These are phyloP conservation scores for Brettanomyces bruxellensis DNA, from an alignment of 805 yeast genomes.

Conservation along the genomic window DNA sequence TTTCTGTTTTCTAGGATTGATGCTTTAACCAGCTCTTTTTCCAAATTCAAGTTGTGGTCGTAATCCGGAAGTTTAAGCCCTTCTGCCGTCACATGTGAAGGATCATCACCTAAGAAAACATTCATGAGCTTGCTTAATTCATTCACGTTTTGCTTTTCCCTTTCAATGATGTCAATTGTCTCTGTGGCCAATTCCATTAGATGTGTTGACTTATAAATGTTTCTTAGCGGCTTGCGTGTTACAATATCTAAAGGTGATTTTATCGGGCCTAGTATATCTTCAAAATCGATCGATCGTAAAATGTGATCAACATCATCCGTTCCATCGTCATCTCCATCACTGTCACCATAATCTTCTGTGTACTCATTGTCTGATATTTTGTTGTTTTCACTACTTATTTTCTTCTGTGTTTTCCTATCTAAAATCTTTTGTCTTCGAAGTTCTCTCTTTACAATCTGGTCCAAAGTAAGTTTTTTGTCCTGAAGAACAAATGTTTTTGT, in stretches of 20 bases:
- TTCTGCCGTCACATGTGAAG: constrained; percentile 53
- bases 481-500: constrained; percentile 17
- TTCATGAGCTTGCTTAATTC: constrained; percentile 64
- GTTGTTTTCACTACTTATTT: constrained; percentile 15
- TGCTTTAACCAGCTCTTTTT: constrained; percentile 12
- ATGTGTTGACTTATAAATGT: constrained; percentile 52
- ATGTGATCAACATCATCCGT: constrained; percentile 30
- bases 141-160: constrained; percentile 72
- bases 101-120: constrained; percentile 81
- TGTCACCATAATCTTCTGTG: constrained; percentile 8
- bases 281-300: constrained; percentile 41
- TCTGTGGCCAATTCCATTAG: constrained; percentile 58
- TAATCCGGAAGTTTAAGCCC: constrained; percentile 59
- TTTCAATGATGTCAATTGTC: constrained; percentile 68
- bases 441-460: constrained; percentile 17
- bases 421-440: constrained; percentile 15
- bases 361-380: constrained; percentile 9
- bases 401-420: constrained; percentile 13
- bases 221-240: constrained; percentile 57
- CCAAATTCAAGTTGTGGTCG: constrained; percentile 48
- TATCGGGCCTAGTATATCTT: constrained; percentile 65
- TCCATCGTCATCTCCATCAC: constrained; percentile 11
- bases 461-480: constrained; percentile 18
- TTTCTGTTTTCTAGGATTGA: constrained; percentile 9
- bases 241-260: constrained; percentile 73